Evolutionary conservation across 495 filamentous ascomycete species (phyloP).

Genomic region (Lophium mytilinum): DNA sequence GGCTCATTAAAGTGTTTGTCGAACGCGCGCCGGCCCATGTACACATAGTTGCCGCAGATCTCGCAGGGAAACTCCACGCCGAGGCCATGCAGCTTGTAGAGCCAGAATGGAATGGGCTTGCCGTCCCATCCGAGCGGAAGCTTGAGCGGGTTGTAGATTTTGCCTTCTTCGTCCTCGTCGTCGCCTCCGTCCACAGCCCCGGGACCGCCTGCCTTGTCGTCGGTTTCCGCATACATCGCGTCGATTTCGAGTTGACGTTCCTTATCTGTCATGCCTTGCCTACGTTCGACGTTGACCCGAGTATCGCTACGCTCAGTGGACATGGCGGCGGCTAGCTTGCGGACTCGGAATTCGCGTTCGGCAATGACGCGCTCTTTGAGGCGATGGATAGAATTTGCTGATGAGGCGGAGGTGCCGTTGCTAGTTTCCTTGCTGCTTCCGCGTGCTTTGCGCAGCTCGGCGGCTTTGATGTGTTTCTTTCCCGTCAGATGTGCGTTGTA

Average conservation of each 20-base stretch:
- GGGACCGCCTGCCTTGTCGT: conserved; percentile 36
- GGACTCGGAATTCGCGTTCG: conserved; percentile 76
- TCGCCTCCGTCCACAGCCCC: conserved; percentile 39
- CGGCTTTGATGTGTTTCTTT: conserved; percentile 85
- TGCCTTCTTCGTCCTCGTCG: conserved; percentile 63
- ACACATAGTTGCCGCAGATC: conserved; percentile 95
- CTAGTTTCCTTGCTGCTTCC: conserved; percentile 15
- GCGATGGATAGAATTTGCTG: conserved; percentile 36
- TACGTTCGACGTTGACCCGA: conserved; percentile 83
- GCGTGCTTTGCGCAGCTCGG: conserved; percentile 42
- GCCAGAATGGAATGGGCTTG: conserved; percentile 97
- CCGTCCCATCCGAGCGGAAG: conserved; percentile 95
- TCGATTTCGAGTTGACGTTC: conserved; percentile 89
- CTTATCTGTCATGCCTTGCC: conserved; percentile 90
- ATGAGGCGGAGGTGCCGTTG: conserved; percentile 20
- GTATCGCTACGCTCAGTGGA: conserved; percentile 75
- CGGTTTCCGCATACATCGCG: conserved; percentile 60
- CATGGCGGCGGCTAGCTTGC: conserved; percentile 67
- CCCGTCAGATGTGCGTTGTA: conserved; percentile 81
- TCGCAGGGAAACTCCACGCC: conserved; percentile 94
- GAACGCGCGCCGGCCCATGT: conserved; percentile 90
- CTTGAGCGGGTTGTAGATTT: conserved; percentile 93
- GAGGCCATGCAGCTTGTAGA: conserved; percentile 92
- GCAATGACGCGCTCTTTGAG: conserved; percentile 88
- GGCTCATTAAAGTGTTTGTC: conserved; percentile 98